phyloP scores from a whole-genome alignment of 805 yeast genomes.

The Metschnikowia hibisci region DNA sequence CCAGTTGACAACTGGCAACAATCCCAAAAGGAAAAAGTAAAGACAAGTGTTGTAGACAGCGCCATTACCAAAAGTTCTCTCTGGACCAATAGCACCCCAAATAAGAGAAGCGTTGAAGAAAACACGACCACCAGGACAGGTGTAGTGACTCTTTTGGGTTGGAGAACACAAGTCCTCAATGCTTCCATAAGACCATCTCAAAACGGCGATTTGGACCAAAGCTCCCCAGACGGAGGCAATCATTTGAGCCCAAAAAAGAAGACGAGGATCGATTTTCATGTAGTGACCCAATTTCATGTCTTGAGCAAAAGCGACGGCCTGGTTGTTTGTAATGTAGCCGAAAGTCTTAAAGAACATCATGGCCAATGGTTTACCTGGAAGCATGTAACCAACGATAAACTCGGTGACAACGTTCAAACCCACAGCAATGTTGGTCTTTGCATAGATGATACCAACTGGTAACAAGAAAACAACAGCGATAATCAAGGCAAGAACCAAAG shows the following conservation, averaged over 20 bases:
- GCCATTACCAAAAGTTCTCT: conserved; percentile 17
- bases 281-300: conserved; percentile 44
- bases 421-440: conserved; percentile 35
- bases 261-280: conserved; percentile 40
- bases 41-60: conserved; percentile 18
- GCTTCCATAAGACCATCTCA: conserved; percentile 40
- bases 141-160: conserved; percentile 27
- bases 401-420: conserved; percentile 43
- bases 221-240: conserved; percentile 40
- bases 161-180: conserved; percentile 34
- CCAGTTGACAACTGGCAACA: conserved; percentile 37
- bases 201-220: conserved; percentile 38
- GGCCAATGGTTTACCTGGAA: conserved; percentile 47
- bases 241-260: conserved; percentile 41
- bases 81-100: conserved; percentile 42
- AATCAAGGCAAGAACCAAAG: conserved; percentile 34
- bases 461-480: conserved; percentile 38
- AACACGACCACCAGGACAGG: conserved; percentile 40
- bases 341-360: conserved; percentile 46
- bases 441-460: conserved; percentile 38
- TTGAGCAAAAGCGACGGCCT: conserved; percentile 48
- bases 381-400: conserved; percentile 41
- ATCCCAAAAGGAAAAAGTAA: conserved; percentile 39
- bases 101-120: conserved; percentile 43
- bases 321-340: conserved; percentile 46